Conservation (phyloP, 805 yeast genomes). For the Cyberlindnera mycetangii region DNA sequence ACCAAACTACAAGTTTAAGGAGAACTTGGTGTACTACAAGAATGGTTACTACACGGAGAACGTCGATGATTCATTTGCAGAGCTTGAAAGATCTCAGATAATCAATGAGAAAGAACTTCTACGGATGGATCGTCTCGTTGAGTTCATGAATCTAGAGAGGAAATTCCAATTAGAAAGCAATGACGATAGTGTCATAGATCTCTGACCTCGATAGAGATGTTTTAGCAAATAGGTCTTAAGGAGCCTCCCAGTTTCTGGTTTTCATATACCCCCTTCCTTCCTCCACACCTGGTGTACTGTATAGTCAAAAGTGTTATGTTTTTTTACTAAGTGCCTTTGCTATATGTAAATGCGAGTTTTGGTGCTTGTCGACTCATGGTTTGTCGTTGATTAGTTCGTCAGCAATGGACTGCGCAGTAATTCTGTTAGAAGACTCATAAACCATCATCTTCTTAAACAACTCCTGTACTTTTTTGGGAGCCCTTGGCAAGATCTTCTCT, state of each 20-base stretch:
- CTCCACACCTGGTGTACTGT: too few relatives aligned
- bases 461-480: constrained; percentile 20
- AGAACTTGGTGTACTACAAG: constrained; percentile 25
- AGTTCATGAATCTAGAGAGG: constrained; percentile 26
- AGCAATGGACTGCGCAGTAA: constrained; percentile 25
- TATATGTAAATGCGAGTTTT: background rate
- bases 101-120: constrained; percentile 22
- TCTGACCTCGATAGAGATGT: background rate
- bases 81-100: constrained; percentile 21
- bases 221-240: too few relatives aligned
- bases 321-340: too few relatives aligned
- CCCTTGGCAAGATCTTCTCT: constrained; percentile 36
- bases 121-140: constrained; percentile 21
- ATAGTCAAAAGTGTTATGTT: too few relatives aligned
- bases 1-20: constrained; percentile 25
- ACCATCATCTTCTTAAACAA: constrained; percentile 43
- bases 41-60: constrained; percentile 27
- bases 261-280: too few relatives aligned
- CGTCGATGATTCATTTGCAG: constrained; percentile 24
- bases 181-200: background rate
- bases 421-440: constrained; percentile 35
- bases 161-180: constrained; percentile 5
- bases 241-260: too few relatives aligned
- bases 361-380: background rate
- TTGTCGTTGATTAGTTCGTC: background rate